These are phyloP conservation scores for Talaromyces nanjingensis DNA, from an alignment of 495 filamentous ascomycete species.

Conservation along the genomic window DNA sequence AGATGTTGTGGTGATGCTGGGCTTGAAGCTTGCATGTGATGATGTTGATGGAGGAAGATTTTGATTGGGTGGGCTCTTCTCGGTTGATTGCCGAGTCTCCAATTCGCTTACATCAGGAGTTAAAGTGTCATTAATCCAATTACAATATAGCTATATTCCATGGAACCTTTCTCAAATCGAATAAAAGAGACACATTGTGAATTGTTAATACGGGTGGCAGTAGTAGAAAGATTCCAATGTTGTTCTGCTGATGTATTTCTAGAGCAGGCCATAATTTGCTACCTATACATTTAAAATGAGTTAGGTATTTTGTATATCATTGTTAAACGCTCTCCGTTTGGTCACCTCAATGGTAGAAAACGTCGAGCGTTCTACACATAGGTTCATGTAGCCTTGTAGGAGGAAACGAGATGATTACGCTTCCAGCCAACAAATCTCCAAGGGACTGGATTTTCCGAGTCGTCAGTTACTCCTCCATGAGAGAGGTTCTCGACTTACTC, in stretches of 20 bases:
- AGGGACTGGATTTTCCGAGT: background rate
- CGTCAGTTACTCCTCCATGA: background rate
- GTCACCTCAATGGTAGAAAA: background rate
- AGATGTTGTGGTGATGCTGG: slow-evolving; percentile 6
- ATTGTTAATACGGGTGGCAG: too few species aligned
- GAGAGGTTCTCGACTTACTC: background rate
- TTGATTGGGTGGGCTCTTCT: background rate
- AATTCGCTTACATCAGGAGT: background rate
- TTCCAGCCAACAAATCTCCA: background rate
- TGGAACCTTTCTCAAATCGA: too few species aligned
- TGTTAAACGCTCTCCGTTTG: background rate
- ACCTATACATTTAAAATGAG: background rate
- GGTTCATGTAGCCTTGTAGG: too few species aligned
- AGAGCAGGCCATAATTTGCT: too few species aligned
- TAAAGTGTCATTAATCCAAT: background rate
- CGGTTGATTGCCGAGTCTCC: background rate
- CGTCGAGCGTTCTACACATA: background rate
- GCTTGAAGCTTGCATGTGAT: background rate
- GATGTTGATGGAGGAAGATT: slow-evolving; percentile 3
- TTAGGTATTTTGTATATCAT: too few species aligned
- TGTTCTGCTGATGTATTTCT: too few species aligned
- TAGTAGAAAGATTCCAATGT: too few species aligned
- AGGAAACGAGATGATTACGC: too few species aligned
- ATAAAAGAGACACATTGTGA: too few species aligned
- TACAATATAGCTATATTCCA: too few species aligned